Evolutionary conservation across 2,329 filamentous ascomycete species (phyloP), one percentile per base, ranked within the genome.

Genomic region (Trematosphaeria pertusa): DNA sequence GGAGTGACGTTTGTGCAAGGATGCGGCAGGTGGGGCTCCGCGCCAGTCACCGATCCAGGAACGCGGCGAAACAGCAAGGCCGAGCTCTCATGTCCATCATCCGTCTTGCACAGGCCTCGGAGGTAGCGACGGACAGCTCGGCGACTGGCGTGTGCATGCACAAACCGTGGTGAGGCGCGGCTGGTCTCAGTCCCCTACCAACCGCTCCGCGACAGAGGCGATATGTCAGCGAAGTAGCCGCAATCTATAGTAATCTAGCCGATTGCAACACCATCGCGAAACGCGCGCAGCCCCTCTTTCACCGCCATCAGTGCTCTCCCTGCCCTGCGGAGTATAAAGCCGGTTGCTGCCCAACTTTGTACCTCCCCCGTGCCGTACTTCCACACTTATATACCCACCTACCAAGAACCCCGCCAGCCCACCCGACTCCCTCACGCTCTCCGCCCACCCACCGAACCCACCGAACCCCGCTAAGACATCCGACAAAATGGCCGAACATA

Each of bases 401-500:
- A 24, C 37, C 26, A 42, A 40, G 19, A 32, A 48, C 46, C 43
- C 36, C 22, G 26, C 37, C 42, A 54, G 35, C 50, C 43, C 41
- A 46, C 48, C 8, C 24, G 24, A 6, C 36, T 22, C 18, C 14
- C 15, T 10, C 42, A 46, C 32, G 44, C 22, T 28, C 37, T 41
- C 36, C 18, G 20, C 46, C 43, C 30, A 30, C 20, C 10, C 28
- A 49, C n/a, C n/a, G n/a, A n/a, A n/a, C n/a, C n/a, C n/a, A n/a
- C n/a, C n/a, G n/a, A n/a, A n/a, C n/a, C n/a, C n/a, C n/a, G n/a
- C n/a, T n/a, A n/a, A n/a, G n/a, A n/a, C 40, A 41, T 35, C 45
- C 39, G 20, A 38, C 67, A 80, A 59, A 65, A 91, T 92, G 88
- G 61, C 70, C 50, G 85, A 87, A 63, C 91, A 96, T 80, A 89